Evolutionary conservation across 495 filamentous ascomycete genomes (phyloP), one percentile per base, ranked within the genome.

Genomic region (Choiromyces venosus): DNA sequence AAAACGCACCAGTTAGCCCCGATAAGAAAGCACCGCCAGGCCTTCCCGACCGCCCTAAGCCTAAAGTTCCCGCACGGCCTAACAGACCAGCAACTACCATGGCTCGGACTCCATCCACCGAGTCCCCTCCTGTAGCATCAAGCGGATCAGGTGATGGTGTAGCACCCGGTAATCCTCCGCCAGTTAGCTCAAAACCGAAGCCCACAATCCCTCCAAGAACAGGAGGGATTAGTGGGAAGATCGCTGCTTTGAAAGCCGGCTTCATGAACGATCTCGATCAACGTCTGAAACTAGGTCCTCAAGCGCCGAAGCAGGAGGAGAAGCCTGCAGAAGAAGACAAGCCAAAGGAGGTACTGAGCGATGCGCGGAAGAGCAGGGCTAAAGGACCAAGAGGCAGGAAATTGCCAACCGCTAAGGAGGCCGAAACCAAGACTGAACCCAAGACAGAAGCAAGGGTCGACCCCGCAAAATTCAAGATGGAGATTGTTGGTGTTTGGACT

Each of bases 201-300:
- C 93, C 93, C 29, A 86, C 88, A 0, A 85, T 97, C 14, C 94
- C 95, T n/a, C 88, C 90, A 29, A 87, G 93, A 39, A 93, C 93
- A 0, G 85, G 86, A 61, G 52, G 52, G 25, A 33, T 61, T 61
- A 93, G 92, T 4, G 85, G 88, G 64, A 98, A 98, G 84, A 95
- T 99, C 79, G 93, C 93, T 21, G 92, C 93, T 35, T 81, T 98
- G 68, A 92, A 95, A 83, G 91, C 91, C 21, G 93, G 92, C 4
- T 97, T 98, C 83, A 87, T 98, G 84, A 91, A 87, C 38, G 94
- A 98, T 80, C 83, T 99, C 52, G 95, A 98, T 35, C 91, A 90
- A 21, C 89, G 93, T 21, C 84, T 99, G 52, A 89, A 91, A 81
- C 82, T 93, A 9, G 95, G 96, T 19, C 94, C 93, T 18, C 89